phyloP scores from a whole-genome alignment of 306 rosid species.

The Corylus heterophylla region DNA sequence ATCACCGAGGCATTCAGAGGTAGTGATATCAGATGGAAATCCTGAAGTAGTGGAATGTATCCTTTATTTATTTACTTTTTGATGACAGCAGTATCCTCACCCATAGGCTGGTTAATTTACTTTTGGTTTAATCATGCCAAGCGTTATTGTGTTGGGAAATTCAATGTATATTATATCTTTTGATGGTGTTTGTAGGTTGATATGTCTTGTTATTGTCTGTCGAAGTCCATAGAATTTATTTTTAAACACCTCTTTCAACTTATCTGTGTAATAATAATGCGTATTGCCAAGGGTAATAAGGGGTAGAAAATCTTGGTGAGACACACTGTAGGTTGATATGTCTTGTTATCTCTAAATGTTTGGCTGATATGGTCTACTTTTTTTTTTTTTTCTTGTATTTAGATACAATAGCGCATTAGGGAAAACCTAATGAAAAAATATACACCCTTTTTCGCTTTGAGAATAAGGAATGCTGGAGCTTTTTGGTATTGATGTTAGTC shows the following conservation, averaged over 20 bases:
- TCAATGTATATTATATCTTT: neutral
- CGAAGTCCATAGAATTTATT: neutral
- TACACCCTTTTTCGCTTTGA: too few relatives aligned
- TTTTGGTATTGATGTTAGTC: too few relatives aligned
- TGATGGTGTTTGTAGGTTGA: slow-evolving; percentile 7
- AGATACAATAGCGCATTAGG: too few relatives aligned
- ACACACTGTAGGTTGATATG: too few relatives aligned
- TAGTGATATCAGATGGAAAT: slow-evolving; percentile 90
- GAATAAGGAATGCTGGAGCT: too few relatives aligned
- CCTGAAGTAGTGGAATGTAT: slow-evolving; percentile 94
- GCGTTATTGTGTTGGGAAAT: neutral
- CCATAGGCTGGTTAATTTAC: neutral
- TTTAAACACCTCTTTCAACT: neutral
- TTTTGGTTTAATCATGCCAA: neutral
- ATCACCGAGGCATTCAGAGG: slow-evolving; percentile 73
- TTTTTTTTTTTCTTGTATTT: too few relatives aligned
- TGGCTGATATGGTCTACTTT: too few relatives aligned
- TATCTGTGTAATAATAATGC: neutral
- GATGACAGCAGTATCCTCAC: neutral
- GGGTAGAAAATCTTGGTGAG: neutral
- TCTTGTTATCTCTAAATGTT: too few relatives aligned
- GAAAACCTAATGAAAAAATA: too few relatives aligned
- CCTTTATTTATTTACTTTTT: slow-evolving; percentile 35
- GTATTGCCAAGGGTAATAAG: slow-evolving; percentile 10
- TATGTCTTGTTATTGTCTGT: slow-evolving; percentile 12